Conservation (phyloP, 2,329 filamentous ascomycete species). For the Talaromyces atroroseus region DNA sequence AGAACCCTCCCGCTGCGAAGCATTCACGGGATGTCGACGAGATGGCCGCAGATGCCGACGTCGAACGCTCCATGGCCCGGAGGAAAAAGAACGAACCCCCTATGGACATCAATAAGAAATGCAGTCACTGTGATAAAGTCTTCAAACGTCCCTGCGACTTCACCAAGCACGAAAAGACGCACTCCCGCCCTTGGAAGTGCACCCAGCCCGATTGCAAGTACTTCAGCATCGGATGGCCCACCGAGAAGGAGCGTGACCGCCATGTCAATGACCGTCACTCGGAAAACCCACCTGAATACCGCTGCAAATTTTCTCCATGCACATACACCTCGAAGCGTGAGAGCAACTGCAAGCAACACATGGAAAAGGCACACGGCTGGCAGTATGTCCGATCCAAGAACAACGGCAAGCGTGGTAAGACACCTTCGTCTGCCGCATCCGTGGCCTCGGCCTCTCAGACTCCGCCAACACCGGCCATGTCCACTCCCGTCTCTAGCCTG, state of each 20-base stretch:
- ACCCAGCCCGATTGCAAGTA: slow-evolving; percentile 79
- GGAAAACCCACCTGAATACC: slow-evolving; percentile 68
- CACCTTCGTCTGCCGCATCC: slow-evolving; percentile 7
- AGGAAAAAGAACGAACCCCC: slow-evolving; percentile 88
- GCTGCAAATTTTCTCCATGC: slow-evolving; percentile 78
- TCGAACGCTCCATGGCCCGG: slow-evolving; percentile 88
- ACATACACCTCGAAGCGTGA: slow-evolving; percentile 92
- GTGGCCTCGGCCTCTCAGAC: slow-evolving; percentile 6
- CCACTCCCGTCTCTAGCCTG: slow-evolving; percentile 11
- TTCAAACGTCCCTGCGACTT: slow-evolving; percentile 97
- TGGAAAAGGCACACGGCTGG: slow-evolving; percentile 95
- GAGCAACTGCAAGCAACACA: slow-evolving; percentile 97
- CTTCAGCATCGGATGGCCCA: slow-evolving; percentile 84
- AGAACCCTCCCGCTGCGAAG: slow-evolving; percentile 44
- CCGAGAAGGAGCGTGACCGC: slow-evolving; percentile 93
- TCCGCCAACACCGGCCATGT: slow-evolving; percentile 13
- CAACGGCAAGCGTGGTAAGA: slow-evolving; percentile 61
- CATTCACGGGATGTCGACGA: slow-evolving; percentile 38
- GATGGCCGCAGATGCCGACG: slow-evolving; percentile 65
- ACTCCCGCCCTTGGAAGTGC: slow-evolving; percentile 95
- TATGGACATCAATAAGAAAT: slow-evolving; percentile 76
- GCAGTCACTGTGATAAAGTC: slow-evolving; percentile 79
- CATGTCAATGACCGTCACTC: slow-evolving; percentile 97
- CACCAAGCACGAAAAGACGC: slow-evolving; percentile 97
- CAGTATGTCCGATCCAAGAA: slow-evolving; percentile 88